phyloP scores from a whole-genome alignment of 2,329 filamentous ascomycete species.

The Uncinocarpus reesii region DNA sequence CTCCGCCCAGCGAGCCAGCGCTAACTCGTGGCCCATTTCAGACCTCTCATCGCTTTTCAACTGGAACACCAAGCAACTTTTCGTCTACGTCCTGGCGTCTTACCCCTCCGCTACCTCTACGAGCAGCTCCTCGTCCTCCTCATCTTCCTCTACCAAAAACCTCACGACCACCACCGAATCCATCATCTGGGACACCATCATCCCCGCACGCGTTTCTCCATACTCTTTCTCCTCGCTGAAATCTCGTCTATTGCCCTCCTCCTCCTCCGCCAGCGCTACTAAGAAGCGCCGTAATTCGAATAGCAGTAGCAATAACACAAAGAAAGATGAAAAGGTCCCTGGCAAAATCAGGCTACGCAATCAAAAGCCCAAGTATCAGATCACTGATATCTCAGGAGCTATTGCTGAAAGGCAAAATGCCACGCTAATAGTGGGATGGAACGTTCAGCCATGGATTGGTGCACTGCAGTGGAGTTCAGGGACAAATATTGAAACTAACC shows the following conservation, averaged over 20 bases:
- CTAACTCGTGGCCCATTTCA: conserved; percentile 18
- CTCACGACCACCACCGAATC: conserved; percentile 34
- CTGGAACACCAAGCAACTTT: conserved; percentile 98
- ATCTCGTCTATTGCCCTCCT: conserved; percentile 27
- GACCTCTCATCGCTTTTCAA: conserved; percentile 89
- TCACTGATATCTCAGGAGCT: conserved; percentile 76
- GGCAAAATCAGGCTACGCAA: conserved; percentile 69
- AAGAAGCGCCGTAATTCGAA: conserved; percentile 18
- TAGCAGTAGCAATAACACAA: conserved; percentile 16
- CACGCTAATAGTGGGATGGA: conserved; percentile 76
- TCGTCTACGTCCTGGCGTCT: conserved; percentile 84
- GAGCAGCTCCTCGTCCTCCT: conserved; percentile 25
- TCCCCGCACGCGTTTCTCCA: conserved; percentile 52
- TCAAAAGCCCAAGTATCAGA: conserved; percentile 91
- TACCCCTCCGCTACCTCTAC: conserved; percentile 40
- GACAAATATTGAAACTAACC: conserved; percentile 21
- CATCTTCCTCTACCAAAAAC: conserved; percentile 18
- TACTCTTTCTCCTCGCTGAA: conserved; percentile 33
- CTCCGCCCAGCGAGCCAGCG: background rate
- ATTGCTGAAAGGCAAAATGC: conserved; percentile 65
- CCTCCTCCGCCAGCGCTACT: conserved; percentile 20
- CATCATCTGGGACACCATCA: conserved; percentile 55
- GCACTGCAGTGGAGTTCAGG: conserved; percentile 67
- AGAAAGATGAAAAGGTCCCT: conserved; percentile 21
- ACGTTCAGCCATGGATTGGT: conserved; percentile 96